Evolutionary conservation across 2,329 filamentous ascomycete species (phyloP).

Genomic region (Fusarium denticulatum): DNA sequence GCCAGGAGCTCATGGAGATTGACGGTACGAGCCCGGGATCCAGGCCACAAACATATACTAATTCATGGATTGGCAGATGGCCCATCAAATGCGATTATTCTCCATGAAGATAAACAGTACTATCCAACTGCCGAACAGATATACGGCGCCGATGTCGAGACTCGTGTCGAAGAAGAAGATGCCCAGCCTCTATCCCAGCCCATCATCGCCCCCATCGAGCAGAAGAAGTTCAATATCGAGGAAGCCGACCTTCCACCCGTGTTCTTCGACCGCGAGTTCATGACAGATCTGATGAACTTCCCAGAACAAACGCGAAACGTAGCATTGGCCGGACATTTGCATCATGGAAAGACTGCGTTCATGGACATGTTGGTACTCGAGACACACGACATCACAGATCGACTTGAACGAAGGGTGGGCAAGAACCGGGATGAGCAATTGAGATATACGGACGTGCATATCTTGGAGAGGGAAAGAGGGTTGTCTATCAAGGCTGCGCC

Average conservation of each 20-base stretch:
- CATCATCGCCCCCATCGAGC: slow-evolving; percentile 90
- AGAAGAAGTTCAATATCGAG: slow-evolving; percentile 96
- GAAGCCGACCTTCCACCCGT: slow-evolving; percentile 91
- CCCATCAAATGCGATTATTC: slow-evolving; percentile 93
- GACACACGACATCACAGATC: slow-evolving; percentile 86
- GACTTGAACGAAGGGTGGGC: slow-evolving; percentile 82
- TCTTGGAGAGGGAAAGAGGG: slow-evolving; percentile 88
- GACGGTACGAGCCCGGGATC: slow-evolving; percentile 67
- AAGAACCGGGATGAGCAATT: slow-evolving; percentile 88
- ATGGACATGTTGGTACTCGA: slow-evolving; percentile 98
- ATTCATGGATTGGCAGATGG: slow-evolving; percentile 63
- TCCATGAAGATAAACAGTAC: slow-evolving; percentile 99
- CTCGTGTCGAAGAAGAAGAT: slow-evolving; percentile 96
- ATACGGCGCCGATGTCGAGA: slow-evolving; percentile 94
- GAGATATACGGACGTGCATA: slow-evolving; percentile 91
- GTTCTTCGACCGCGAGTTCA: slow-evolving; percentile 87
- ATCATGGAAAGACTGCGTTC: slow-evolving; percentile 97
- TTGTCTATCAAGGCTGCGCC: slow-evolving; percentile 92
- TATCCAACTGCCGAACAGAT: slow-evolving; percentile 98
- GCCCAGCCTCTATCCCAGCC: slow-evolving; percentile 91
- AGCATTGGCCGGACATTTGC: slow-evolving; percentile 89
- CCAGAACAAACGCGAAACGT: slow-evolving; percentile 95
- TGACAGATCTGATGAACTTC: slow-evolving; percentile 96
- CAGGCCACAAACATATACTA: neutral
- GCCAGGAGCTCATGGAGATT: slow-evolving; percentile 92